Evolutionary conservation across 805 yeast species (phyloP), one percentile per base, ranked within the genome.

Genomic region (Suhomyces faveliae): DNA sequence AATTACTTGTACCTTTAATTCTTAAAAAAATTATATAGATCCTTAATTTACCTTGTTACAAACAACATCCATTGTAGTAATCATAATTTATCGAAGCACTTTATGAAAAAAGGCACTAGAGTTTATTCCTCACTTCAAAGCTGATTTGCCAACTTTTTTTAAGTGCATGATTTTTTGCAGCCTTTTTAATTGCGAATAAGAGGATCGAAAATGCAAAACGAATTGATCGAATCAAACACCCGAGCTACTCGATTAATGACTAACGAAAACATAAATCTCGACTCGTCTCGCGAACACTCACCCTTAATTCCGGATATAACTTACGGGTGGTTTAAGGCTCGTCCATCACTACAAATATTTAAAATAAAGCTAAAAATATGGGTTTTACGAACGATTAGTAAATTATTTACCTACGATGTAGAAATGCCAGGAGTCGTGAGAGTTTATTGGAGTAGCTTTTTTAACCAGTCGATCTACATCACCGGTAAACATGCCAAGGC

Each of bases 21-120:
- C 40, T 37, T 15, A 15, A 21, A 21, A 33, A 27, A 33, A 33
- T 15, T 37, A 15, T 15, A 37, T 37, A 37, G 40, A 37, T 37
- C 40, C 40, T 21, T 20, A 37, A 20, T 37, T 37, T 20, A 20
- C 40, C 40, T 37, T 37, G 40, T 37, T 37, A 37, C 20, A 19
- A 20, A 37, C n/a, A n/a, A 17, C 20, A 37, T 37, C 20, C 17
- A 20, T 12, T 33, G 21, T 33, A 33, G 37, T 27, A n/a, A 12
- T n/a, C 30, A n/a, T n/a, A 5, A 27, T 27, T n/a, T 1, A 27
- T 27, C 15, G 15, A 2, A 22, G 23, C 23, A 7, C n/a, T 13
- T 15, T 5, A 27, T n/a, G 10, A 15, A 27, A 27, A 27, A 27
- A 8, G 5, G 30, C n/a, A n/a, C n/a, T n/a, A n/a, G n/a, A n/a